Base-by-base conservation (phyloP, 768 basidiomycete genomes). In the Serendipita indica region DNA sequence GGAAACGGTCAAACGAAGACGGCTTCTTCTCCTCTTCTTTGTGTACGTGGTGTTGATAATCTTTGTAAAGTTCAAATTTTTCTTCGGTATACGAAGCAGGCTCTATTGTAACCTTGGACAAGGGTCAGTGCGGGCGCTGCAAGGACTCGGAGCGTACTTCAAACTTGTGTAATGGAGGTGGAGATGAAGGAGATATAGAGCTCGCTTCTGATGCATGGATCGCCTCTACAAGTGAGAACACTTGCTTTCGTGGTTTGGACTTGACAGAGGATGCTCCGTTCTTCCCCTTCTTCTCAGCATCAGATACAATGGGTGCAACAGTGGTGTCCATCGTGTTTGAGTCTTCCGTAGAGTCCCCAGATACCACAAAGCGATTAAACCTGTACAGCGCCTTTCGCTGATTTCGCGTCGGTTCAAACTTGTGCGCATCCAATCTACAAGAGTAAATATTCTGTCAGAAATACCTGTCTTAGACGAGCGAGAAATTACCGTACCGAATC, bases 1-100 rank as follows among this genome's bases (percentile, higher is more conserved):
- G 75, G 67, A 98, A 98, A 2, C 78, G 68, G 58, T 70, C 71
- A 67, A 94, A 94, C 1, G 77, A 74, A 2, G 62, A 61, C 33
- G 75, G 73, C 1, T 70, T 73, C 30, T 77, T 79, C 2, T 75
- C 69, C 0, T 68, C 62, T 43, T 96, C 91, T 39, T 79, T 72
- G 67, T 98, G 94, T 22, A 96, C 81, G 3, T 80, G 73, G 30
- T 68, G 69, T 68, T 92, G 94, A 69, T 98, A 98, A 60, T 76
- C 75, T 65, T 77, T 69, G 66, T 77, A 97, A 16, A 98, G 75
- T 3, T 71, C 73, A 67, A 79, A 94, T 66, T 94, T 94, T 72
- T 97, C 91, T 2, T 75, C 66, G 0, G 83, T 85, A 65, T 74
- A 91, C 13, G 80, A 78, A 1, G 92, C 79, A 3, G 81, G 82